Evolutionary conservation across 2,329 filamentous ascomycete species (phyloP).

Genomic region (Neofusicoccum laricinum): DNA sequence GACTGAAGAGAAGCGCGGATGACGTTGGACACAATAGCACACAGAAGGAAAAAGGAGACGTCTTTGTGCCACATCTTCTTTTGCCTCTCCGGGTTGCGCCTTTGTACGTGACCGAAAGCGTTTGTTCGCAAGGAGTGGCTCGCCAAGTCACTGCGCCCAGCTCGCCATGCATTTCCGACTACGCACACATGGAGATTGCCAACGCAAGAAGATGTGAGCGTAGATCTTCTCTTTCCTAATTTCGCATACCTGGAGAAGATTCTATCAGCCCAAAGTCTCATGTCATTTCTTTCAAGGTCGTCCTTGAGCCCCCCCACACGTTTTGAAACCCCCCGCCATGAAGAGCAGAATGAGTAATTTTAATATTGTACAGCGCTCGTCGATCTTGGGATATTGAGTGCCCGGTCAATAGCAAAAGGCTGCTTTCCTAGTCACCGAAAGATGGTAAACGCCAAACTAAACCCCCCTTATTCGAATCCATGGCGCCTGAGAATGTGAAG

Average conservation of each 20-base stretch:
- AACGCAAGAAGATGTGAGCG: background rate
- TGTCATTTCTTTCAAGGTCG: background rate
- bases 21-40: background rate
- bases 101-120: background rate
- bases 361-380: background rate
- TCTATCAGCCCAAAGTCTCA: background rate
- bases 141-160: background rate
- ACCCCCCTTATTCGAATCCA: background rate
- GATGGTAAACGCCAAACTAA: background rate
- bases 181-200: background rate
- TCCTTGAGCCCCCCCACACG: background rate
- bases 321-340: background rate
- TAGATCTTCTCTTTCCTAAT: background rate
- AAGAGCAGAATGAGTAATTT: background rate
- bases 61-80: background rate
- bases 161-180: slow-evolving; percentile 8
- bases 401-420: background rate
- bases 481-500: background rate
- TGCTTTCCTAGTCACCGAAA: background rate
- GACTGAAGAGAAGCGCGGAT: no score
- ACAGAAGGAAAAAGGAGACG: background rate
- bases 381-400: background rate
- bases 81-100: background rate
- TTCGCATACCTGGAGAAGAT: background rate
- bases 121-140: background rate